Percentiles rank a stretch among this genome's conserved stretches.
Conservation (phyloP, 2,329 filamentous ascomycete genomes). For the Fusarium aywerte region DNA sequence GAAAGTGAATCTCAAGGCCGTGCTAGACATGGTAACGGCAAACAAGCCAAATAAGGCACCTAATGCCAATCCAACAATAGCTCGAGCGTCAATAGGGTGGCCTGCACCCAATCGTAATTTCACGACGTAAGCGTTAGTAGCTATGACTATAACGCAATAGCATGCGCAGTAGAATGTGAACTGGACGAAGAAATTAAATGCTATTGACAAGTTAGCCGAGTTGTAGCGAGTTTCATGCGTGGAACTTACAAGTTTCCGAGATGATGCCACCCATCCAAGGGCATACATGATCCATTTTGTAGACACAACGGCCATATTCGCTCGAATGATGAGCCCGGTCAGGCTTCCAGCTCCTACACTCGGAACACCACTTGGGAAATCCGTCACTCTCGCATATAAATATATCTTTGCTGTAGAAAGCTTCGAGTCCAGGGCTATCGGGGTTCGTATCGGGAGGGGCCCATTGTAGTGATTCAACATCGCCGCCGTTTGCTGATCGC, state of each 20-base stretch:
- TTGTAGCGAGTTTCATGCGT: background rate
- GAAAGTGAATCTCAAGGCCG: constrained; percentile 74
- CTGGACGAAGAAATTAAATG: constrained; percentile 93
- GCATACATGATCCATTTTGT: constrained; percentile 95
- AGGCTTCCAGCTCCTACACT: constrained; percentile 87
- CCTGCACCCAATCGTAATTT: constrained; percentile 61
- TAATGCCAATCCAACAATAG: constrained; percentile 74
- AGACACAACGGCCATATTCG: constrained; percentile 82
- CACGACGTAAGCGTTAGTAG: constrained; percentile 72
- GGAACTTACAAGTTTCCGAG: constrained; percentile 74
- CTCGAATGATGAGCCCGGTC: constrained; percentile 89
- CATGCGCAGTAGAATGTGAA: constrained; percentile 80
- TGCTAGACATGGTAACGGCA: constrained; percentile 77
- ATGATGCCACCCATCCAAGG: constrained; percentile 97
- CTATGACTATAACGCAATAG: constrained; percentile 73
- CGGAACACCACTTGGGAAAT: constrained; percentile 85
- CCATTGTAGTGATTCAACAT: constrained; percentile 49
- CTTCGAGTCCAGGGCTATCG: constrained; percentile 75
- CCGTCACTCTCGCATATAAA: constrained; percentile 88
- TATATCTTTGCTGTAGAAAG: constrained; percentile 83
- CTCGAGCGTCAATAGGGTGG: constrained; percentile 63
- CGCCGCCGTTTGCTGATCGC: constrained; percentile 38
- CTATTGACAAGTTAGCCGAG: constrained; percentile 48
- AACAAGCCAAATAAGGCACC: constrained; percentile 83
- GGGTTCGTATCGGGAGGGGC: constrained; percentile 58